Base-by-base conservation (phyloP, 495 filamentous ascomycete species). In the Hypomontagnella monticulosa region DNA sequence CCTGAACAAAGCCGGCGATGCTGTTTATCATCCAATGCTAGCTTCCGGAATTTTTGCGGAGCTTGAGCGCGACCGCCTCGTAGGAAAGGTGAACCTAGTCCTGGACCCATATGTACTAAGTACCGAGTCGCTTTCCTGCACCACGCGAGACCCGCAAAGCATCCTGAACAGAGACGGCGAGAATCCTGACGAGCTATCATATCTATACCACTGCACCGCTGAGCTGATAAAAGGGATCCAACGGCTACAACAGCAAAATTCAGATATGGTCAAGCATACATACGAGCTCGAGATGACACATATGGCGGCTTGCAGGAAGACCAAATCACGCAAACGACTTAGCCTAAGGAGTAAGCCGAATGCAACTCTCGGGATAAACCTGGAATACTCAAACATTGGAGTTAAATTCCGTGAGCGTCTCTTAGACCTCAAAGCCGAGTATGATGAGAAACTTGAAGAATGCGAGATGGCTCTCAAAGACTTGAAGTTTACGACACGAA, bases 361-460 rank as follows among this genome's bases (percentile, higher is more conserved):
- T 4, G n/a, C 20, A 11, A 41, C 15, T 1, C 16, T n/a, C 7
- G 38, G 41, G 3, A 6, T 12, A 10, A 15, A 33, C 11, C 14
- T 33, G 2, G 38, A 11, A 3, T 36, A 32, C 5, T 7, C 44
- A 30, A 14, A n/a, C 12, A 44, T 42, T 10, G 51, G 36, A 19
- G 20, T n/a, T 0, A 40, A 37, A 14, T 30, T 66, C 7, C 50
- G 50, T 11, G 49, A 66, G 16, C 63, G 50, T 0, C 41, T 66
- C 9, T 3, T 16, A 0, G 63, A 66, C 9, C 55, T 66, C 5
- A 15, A 23, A 5, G 37, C 23, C 11, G 56, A 66, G n/a, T 66
- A 66, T n/a, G 36, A 60, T 10, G 50, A 66, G 12, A 61, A 51
- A 27, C 48, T 66, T 20, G 63, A 66, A 3, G 49, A 66, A 12